Base-by-base conservation (phyloP, 2,329 filamentous ascomycete species). In the Xylariaceae sp. region DNA sequence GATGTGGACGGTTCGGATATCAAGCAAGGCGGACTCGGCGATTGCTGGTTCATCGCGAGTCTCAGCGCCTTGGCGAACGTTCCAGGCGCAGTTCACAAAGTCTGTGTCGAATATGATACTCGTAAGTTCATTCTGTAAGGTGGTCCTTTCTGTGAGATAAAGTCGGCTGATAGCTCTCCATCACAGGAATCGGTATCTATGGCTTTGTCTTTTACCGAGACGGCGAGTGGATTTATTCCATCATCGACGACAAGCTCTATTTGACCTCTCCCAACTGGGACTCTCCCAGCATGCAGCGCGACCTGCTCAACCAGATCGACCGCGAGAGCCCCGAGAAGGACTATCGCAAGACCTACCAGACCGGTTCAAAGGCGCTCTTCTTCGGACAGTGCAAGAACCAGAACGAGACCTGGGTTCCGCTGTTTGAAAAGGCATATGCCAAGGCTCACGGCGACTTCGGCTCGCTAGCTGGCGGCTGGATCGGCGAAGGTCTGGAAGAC, bases 231-330 rank as follows among this genome's bases (percentile, higher is more conserved):
- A 85, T 90, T 40, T 88, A 88, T 52, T 88, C 85, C 41, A 89
- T 95, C 46, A 80, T 95, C 43, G 88, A 95, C 56, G 88, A 95
- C 61, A 94, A 94, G 63, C 71, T 95, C 3, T 94, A 86, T 59
- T 74, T 94, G 13, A 85, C 82, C 43, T 86, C 85, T 2, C 83
- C 86, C 4, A 83, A 85, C 55, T 94, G 87, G 67, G 85, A 94
- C 49, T 85, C 86, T 23, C 82, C 79, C 1, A 81, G 84, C 35
- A 74, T 85, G 58, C 83, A 88, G 55, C 77, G 85, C 27, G 75
- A 85, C 38, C 69, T 88, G 16, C 75, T 88, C 55, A 77, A 88
- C 52, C 81, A 88, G 53, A 79, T 87, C 33, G 84, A 87, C 55
- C 76, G 83, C 38, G 80, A 81, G 36, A 81, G 85, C 36, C 77